Evolutionary conservation across 805 yeast genomes (phyloP).

Genomic region (Candida wancherniae): DNA sequence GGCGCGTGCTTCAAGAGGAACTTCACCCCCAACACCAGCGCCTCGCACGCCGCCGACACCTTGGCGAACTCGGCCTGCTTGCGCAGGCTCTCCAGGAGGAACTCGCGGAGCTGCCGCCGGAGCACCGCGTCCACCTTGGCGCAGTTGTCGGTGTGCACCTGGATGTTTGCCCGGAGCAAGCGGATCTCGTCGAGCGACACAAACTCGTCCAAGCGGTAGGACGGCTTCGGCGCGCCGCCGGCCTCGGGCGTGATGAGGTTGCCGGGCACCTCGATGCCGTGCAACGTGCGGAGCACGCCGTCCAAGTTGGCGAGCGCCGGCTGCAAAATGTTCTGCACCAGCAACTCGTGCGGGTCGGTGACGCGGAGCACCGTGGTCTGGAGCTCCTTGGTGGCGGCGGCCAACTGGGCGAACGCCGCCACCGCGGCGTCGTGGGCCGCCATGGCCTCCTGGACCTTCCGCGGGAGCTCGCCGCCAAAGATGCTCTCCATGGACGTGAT

Average conservation of each 20-base stretch:
- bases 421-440: constrained; percentile 14
- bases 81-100: constrained; percentile 3
- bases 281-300: constrained; percentile 20
- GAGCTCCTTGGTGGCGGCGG: constrained; percentile 15
- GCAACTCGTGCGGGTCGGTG: constrained; percentile 6
- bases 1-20: constrained; percentile 3
- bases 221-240: background rate
- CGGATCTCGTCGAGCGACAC: constrained; percentile 31
- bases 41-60: constrained; percentile 13
- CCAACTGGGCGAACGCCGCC: constrained; percentile 14
- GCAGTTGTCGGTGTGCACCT: constrained; percentile 24
- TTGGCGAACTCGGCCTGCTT: constrained; percentile 13
- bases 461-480: constrained; percentile 22
- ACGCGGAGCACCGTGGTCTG: constrained; percentile 8
- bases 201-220: constrained; percentile 26
- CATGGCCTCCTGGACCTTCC: constrained; percentile 14
- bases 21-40: constrained; percentile 10
- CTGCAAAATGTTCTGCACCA: constrained; percentile 13
- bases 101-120: background rate
- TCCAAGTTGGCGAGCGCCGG: constrained; percentile 25
- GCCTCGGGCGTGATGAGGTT: constrained; percentile 12
- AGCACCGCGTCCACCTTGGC: constrained; percentile 4
- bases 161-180: constrained; percentile 22
- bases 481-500: constrained; percentile 22
- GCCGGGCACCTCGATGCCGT: constrained; percentile 27